These are phyloP conservation scores for Diversispora eburnea DNA, from an alignment of 192 early-diverging fungal genomes.

Conservation along the genomic window DNA sequence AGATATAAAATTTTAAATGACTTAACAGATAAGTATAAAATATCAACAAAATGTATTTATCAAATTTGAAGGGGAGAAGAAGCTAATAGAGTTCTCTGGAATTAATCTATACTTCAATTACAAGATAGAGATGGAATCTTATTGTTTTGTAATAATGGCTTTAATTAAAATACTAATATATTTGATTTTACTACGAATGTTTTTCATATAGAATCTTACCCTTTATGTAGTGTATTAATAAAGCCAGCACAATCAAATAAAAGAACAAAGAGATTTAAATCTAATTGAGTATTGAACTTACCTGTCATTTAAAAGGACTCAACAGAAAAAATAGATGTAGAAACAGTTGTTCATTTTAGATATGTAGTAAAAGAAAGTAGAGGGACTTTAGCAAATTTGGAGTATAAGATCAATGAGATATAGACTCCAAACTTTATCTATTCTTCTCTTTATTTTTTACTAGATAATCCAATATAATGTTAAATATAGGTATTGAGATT, in stretches of 20 bases:
- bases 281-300: not conserved
- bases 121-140: not conserved
- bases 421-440: constrained; percentile 19
- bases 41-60: constrained; percentile 23
- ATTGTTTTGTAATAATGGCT: too few relatives aligned
- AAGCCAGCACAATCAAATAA: constrained; percentile 10
- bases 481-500: constrained; percentile 17
- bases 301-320: constrained; percentile 12
- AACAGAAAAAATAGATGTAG: constrained; percentile 21
- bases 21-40: constrained; percentile 21
- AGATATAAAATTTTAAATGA: constrained; percentile 23
- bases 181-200: constrained; percentile 2
- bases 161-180: not conserved
- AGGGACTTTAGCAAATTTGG: constrained; percentile 12
- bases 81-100: constrained; percentile 22
- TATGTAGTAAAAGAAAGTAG: constrained; percentile 14
- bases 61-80: constrained; percentile 18
- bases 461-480: constrained; percentile 2
- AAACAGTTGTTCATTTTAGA: constrained; percentile 16
- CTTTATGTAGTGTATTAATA: constrained; percentile 14
- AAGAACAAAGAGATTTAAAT: constrained; percentile 17
- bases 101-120: constrained; percentile 14
- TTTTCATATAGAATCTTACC: constrained; percentile 17
- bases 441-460: constrained; percentile 14
- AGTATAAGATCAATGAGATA: constrained; percentile 15